Evolutionary conservation across 2,329 filamentous ascomycete species (phyloP), one percentile per base, ranked within the genome.

Genomic region (Bretziella fagacearum): DNA sequence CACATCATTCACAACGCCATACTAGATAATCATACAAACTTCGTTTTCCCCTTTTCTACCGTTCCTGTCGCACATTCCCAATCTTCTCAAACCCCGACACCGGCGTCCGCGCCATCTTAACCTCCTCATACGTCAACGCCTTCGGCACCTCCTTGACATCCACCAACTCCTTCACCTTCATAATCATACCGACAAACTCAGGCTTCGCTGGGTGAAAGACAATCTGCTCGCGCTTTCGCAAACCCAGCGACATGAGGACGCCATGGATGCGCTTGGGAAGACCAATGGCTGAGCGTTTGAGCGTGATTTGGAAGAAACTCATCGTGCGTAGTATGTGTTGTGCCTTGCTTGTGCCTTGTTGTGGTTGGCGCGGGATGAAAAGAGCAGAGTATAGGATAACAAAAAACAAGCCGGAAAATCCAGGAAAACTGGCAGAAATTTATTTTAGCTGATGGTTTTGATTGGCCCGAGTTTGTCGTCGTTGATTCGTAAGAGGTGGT

Each of bases 111-210:
- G 74, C 68, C 44, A 70, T 73, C 64, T 77, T 77, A 57, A 93
- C 70, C 66, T 93, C 74, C 48, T 65, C 63, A 58, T 76, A 74
- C 6, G 70, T 79, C 63, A 84, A 60, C 26, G 71, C 62, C 52
- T 65, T 60, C 27, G 79, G 76, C 37, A 93, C 84, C 65, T 93
- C 86, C 54, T 77, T 68, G 29, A 94, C 85, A 46, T 75, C 70
- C 39, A 95, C 84, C 53, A 95, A 68, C 65, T 95, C 87, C 69
- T 95, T 95, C 56, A 95, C 85, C 63, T 81, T 81, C 70, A 95
- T 81, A 58, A 95, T 84, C 68, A 93, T 85, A 59, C 87, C 87
- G 7, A 87, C 87, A 52, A 84, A 77, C 55, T 85, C 78, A 35
- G 79, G 76, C 52, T 74, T 74, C 52, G 93, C 85, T 30, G 84